Percentiles rank a stretch among this genome's conserved stretches.
Evolutionary conservation across 2,329 filamentous ascomycete species (phyloP).

Genomic region (Amphichorda felina): DNA sequence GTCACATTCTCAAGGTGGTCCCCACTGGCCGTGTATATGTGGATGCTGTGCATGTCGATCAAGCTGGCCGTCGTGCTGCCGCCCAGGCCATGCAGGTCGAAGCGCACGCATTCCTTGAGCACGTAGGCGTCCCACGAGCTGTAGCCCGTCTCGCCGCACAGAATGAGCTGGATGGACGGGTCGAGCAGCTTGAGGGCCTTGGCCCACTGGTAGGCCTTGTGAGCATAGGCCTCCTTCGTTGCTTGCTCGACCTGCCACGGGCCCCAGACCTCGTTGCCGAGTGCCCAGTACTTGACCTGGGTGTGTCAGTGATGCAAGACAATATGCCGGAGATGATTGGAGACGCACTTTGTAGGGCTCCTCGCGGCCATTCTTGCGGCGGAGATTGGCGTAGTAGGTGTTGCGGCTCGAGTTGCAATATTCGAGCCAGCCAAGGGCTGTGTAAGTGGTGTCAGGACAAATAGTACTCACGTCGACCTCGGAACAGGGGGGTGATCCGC

Average conservation of each 20-base stretch:
- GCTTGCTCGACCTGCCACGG: constrained; percentile 56
- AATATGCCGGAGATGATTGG: background rate
- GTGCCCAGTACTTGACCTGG: constrained; percentile 68
- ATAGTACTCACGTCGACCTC: no score
- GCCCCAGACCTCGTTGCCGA: constrained; percentile 65
- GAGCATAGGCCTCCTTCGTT: constrained; percentile 58
- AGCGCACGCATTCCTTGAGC: constrained; percentile 52
- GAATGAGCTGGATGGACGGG: constrained; percentile 53
- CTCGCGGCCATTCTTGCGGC: constrained; percentile 60
- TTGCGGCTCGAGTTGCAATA: constrained; percentile 71
- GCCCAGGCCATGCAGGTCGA: constrained; percentile 19
- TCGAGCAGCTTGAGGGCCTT: constrained; percentile 63
- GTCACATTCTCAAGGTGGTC: constrained; percentile 37
- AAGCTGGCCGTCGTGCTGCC: constrained; percentile 25
- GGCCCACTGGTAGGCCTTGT: constrained; percentile 58
- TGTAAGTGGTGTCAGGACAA: no score
- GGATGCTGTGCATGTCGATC: constrained; percentile 73
- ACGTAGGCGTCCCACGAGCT: constrained; percentile 64
- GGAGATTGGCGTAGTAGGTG: constrained; percentile 72
- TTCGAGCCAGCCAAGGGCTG: constrained; percentile 63
- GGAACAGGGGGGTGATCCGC: constrained; percentile 1
- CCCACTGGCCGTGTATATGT: constrained; percentile 60
- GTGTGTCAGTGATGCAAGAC: background rate
- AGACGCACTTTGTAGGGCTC: constrained; percentile 53
- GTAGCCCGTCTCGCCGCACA: constrained; percentile 61